Conservation (phyloP, 192 early-diverging fungal species). For the Backusella mclennaniae region DNA sequence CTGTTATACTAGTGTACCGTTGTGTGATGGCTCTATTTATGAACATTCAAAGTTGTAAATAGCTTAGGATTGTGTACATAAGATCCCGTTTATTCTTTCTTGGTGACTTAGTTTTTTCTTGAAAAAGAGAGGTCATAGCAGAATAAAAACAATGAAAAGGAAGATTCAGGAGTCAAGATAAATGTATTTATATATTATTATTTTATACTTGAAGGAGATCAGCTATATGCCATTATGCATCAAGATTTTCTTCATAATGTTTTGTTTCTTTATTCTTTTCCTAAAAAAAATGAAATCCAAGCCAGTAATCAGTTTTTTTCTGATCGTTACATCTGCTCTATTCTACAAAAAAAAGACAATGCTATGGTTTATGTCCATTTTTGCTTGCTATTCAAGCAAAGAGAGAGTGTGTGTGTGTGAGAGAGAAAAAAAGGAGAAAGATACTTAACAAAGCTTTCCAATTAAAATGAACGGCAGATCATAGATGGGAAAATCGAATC, state of each 20-base stretch:
- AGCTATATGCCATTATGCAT: not conserved
- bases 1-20: not conserved
- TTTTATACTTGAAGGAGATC: not conserved
- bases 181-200: not conserved
- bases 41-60: not conserved
- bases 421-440: not conserved
- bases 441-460: not conserved
- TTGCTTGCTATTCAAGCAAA: not conserved
- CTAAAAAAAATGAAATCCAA: no score
- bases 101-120: not conserved
- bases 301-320: no score
- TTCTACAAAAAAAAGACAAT: not conserved
- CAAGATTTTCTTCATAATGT: not conserved
- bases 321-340: no score
- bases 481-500: not conserved
- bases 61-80: not conserved
- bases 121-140: not conserved
- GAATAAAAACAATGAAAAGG: conserved; percentile 1
- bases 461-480: not conserved
- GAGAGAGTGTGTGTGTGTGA: not conserved
- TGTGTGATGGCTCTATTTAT: not conserved
- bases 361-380: not conserved
- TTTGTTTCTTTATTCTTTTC: not conserved
- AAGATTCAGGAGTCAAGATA: not conserved
- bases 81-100: not conserved